A percentile compares a stretch with the other conserved stretches of the same genome.
Evolutionary conservation across 768 basidiomycete genomes (phyloP).

Genomic region (Peribolospora baueri): DNA sequence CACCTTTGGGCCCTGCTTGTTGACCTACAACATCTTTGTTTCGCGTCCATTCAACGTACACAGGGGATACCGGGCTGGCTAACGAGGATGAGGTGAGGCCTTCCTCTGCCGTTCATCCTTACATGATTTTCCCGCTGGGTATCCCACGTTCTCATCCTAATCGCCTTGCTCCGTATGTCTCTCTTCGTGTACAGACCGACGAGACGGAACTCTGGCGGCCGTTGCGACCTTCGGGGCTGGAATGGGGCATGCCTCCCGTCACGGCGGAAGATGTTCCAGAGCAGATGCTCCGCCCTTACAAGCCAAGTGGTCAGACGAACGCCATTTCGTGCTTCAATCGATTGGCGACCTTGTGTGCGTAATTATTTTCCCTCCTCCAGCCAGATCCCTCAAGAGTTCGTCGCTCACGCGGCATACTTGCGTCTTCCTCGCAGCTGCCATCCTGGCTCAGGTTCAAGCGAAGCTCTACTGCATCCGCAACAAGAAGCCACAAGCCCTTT

Average conservation of each 20-base stretch:
- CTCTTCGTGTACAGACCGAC: slow-evolving; percentile 8
- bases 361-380: background rate
- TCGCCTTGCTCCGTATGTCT: slow-evolving; percentile 15
- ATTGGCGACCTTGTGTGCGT: slow-evolving; percentile 10
- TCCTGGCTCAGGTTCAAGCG: slow-evolving; percentile 11
- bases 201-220: slow-evolving; percentile 17
- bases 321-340: slow-evolving; percentile 16
- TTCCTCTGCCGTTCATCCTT: background rate
- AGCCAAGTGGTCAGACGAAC: background rate
- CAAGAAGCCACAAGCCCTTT: slow-evolving; percentile 10
- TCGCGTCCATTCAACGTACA: too few species aligned
- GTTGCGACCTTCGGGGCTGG: slow-evolving; percentile 13
- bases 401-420: background rate
- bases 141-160: background rate
- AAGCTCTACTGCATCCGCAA: slow-evolving; percentile 17
- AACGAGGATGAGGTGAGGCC: slow-evolving; percentile 12
- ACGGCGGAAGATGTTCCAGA: background rate
- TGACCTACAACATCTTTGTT: too few species aligned
- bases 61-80: slow-evolving; percentile 9
- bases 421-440: background rate
- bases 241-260: slow-evolving; percentile 6
- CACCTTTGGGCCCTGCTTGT: too few species aligned
- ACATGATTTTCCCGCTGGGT: background rate
- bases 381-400: too few species aligned
- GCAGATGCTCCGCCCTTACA: too few species aligned